Conservation (phyloP, 257 asterid genomes). For the Oldenlandia corymbosa region DNA sequence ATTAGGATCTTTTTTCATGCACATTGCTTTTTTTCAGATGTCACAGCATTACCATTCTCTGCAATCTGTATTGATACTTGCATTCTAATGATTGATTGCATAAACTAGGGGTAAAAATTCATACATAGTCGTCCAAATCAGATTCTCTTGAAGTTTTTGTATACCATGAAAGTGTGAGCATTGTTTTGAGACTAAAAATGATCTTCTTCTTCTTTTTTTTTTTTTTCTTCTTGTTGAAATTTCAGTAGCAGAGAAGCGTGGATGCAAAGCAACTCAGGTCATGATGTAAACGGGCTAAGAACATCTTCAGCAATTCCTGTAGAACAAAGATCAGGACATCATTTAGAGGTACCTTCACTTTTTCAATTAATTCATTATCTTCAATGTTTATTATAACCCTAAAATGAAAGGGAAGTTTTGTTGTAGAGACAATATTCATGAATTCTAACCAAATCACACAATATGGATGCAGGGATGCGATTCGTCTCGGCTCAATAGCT, state of each 20-base stretch:
- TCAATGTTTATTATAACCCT: too few relatives aligned
- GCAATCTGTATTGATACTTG: too few relatives aligned
- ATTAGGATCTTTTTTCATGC: slow-evolving; percentile 9
- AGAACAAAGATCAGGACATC: slow-evolving; percentile 38
- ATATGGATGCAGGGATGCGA: slow-evolving; percentile 42
- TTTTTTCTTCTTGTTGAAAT: slow-evolving; percentile 7
- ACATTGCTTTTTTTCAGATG: slow-evolving; percentile 1
- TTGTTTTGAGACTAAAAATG: neutral
- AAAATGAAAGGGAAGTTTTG: too few relatives aligned
- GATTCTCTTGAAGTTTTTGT: too few relatives aligned
- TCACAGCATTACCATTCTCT: slow-evolving; percentile 1
- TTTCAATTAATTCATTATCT: too few relatives aligned
- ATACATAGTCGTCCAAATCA: too few relatives aligned
- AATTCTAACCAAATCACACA: neutral
- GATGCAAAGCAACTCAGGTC: slow-evolving; percentile 43
- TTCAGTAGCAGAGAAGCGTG: slow-evolving; percentile 65
- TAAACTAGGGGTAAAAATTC: too few relatives aligned
- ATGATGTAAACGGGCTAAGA: slow-evolving; percentile 41
- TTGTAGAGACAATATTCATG: too few relatives aligned
- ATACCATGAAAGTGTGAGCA: neutral
- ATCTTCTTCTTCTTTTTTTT: too few relatives aligned
- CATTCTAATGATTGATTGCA: too few relatives aligned
- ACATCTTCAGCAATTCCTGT: slow-evolving; percentile 50
- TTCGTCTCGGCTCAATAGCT: slow-evolving; percentile 26
- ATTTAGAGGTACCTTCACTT: slow-evolving; percentile 34